phyloP scores from a whole-genome alignment of 2,329 filamentous ascomycete genomes.

The Aspergillus terreus region DNA sequence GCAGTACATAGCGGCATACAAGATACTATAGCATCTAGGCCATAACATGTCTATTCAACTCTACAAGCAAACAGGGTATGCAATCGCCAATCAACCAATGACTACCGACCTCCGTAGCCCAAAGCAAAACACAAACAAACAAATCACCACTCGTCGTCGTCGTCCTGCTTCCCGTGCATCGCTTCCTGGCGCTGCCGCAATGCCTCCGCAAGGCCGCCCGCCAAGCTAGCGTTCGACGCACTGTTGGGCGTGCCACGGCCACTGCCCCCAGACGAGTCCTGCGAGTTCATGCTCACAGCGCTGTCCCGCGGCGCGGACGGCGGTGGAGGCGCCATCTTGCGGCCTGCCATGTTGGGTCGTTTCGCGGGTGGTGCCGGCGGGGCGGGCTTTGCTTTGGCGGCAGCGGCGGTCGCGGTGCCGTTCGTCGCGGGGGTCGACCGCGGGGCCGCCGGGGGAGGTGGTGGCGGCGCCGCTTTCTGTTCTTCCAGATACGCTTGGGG shows the following conservation, averaged over 20 bases:
- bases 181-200: constrained; percentile 71
- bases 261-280: constrained; percentile 57
- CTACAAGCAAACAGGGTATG: constrained; percentile 7
- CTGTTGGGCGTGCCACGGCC: constrained; percentile 66
- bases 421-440: constrained; percentile 58
- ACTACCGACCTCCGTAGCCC: background rate
- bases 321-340: constrained; percentile 68
- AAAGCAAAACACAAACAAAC: constrained; percentile 7
- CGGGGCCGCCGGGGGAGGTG: constrained; percentile 48
- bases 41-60: constrained; percentile 5
- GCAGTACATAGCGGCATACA: background rate
- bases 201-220: constrained; percentile 74
- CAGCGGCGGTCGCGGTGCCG: constrained; percentile 38
- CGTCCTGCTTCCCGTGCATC: constrained; percentile 66
- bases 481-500: constrained; percentile 94
- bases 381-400: constrained; percentile 60
- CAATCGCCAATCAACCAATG: constrained; percentile 8
- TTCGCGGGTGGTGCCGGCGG: constrained; percentile 78
- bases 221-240: constrained; percentile 57
- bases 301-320: constrained; percentile 66
- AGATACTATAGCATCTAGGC: background rate
- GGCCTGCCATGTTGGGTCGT: constrained; percentile 63
- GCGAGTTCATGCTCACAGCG: constrained; percentile 45
- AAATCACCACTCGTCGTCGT: constrained; percentile 66
- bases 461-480: constrained; percentile 52